phyloP scores from a whole-genome alignment of 164 flowering plant species.

The Umbilicus rupestris region DNA sequence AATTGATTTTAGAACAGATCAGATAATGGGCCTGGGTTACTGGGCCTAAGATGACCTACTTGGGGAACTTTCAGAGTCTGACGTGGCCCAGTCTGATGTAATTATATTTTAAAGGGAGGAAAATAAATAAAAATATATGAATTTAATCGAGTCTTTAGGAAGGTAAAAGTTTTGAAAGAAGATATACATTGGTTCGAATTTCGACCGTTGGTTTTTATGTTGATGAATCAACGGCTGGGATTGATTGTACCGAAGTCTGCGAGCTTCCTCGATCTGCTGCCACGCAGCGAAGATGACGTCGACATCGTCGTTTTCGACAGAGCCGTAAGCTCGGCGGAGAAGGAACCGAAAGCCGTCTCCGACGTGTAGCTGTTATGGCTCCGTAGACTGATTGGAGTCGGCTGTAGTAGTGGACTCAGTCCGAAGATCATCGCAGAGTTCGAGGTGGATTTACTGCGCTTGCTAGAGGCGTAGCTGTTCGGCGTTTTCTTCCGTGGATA shows the following conservation, averaged over 20 bases:
- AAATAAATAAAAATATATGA: background rate
- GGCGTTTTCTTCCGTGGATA: background rate
- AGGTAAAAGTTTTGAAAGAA: background rate
- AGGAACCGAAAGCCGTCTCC: background rate
- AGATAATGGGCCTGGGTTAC: no score
- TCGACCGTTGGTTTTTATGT: background rate
- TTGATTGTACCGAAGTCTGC: background rate
- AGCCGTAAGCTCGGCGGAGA: conserved; percentile 1
- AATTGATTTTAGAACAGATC: no score
- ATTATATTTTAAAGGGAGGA: no score
- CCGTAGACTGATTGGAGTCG: background rate
- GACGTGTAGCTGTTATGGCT: conserved; percentile 1
- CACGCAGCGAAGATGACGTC: conserved; percentile 1
- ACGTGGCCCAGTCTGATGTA: no score
- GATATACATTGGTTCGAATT: background rate
- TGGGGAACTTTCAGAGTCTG: no score
- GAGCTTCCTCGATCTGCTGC: background rate
- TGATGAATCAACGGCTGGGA: background rate
- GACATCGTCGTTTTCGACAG: background rate
- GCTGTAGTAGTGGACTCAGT: background rate
- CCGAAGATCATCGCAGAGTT: background rate
- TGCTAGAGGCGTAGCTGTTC: background rate
- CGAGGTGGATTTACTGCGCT: background rate
- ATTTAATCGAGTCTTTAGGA: background rate
- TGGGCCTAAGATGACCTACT: no score